Conservation (phyloP, 108 stramenopile species). For the Pseudonitzschia multiseries region DNA sequence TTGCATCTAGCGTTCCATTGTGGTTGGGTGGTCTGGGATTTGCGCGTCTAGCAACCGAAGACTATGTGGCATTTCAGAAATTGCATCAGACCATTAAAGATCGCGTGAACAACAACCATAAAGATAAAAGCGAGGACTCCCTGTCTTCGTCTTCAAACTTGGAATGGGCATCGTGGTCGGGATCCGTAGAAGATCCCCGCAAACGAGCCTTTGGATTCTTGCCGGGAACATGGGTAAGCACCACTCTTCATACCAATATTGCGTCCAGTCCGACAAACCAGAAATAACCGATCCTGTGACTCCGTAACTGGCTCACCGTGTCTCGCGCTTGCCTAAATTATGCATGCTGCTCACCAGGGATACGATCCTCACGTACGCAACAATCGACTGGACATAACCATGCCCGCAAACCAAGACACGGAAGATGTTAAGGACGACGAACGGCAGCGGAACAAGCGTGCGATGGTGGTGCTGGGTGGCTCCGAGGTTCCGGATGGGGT, state of each 20-base stretch:
- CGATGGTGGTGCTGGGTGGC: constrained; percentile 33
- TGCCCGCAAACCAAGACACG: constrained; percentile 2
- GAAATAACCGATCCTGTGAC: too few species aligned
- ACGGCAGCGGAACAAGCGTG: constrained; percentile 29
- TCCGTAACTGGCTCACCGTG: not conserved
- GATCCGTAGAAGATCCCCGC: constrained; percentile 29
- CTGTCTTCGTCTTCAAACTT: not conserved
- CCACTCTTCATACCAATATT: not conserved
- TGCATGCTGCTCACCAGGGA: constrained; percentile 4
- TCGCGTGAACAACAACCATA: not conserved
- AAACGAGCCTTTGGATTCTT: constrained; percentile 46
- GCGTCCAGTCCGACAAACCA: too few species aligned
- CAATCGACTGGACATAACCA: constrained; percentile 35
- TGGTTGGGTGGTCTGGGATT: constrained; percentile 33
- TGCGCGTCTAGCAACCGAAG: not conserved
- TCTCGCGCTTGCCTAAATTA: not conserved
- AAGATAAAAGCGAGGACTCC: not conserved
- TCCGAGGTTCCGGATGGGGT: constrained; percentile 23
- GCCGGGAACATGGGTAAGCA: constrained; percentile 28
- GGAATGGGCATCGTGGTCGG: constrained; percentile 41
- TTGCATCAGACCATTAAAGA: constrained; percentile 35
- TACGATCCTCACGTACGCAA: constrained; percentile 28
- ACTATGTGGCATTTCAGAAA: constrained; percentile 25
- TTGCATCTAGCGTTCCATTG: constrained; percentile 5
- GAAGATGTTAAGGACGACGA: constrained; percentile 9